Evolutionary conservation across 2,329 filamentous ascomycete species (phyloP), one percentile per base, ranked within the genome.

Genomic region (Byssoonygena ceratinophila): DNA sequence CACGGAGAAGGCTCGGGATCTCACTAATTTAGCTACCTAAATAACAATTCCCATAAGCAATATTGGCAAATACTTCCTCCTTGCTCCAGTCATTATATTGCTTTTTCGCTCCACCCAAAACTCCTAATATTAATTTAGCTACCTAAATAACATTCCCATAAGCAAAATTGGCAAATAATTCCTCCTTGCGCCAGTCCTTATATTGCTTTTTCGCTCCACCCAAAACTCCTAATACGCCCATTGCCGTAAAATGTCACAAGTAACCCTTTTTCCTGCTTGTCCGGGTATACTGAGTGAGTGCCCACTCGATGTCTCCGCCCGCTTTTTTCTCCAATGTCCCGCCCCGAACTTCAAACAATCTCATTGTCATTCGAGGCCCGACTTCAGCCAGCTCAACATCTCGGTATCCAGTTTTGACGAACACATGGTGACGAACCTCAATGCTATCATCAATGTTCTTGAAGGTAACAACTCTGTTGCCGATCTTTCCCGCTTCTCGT

Each of bases 241-340:
- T 22, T 36, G 18, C 34, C 20, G 31, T 20, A 29, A 12, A 43
- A 11, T n/a, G 43, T 67, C 59, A 96, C 51, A 96, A 76, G 65
- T 94, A 95, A 64, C 94, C 88, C 81, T 96, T 96, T 80, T 97
- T 97, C 71, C 83, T 82, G 61, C 85, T 84, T 12, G 91, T 97
- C 60, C 92, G 78, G 7, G 91, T 98, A 69, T 95, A 98, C 66
- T 96, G 91, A 56, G 87, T 94, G 58, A 98, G 76, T 58, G 92
- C 85, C 92, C 92, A 98, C 71, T 98, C 92, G 3, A 94, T 82
- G 69, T 98, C 92, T 3, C 91, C 91, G 59, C 94, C 87, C 68
- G 94, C 94, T 64, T 90, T 68, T 57, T 74, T 94, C 66, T 97
- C 92, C 55, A 96, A 74, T 3, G 91, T 94, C 14, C 92, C 91